Base-by-base conservation (phyloP, 1,284 basidiomycete genomes). In the Ceratobasidium papillatum region DNA sequence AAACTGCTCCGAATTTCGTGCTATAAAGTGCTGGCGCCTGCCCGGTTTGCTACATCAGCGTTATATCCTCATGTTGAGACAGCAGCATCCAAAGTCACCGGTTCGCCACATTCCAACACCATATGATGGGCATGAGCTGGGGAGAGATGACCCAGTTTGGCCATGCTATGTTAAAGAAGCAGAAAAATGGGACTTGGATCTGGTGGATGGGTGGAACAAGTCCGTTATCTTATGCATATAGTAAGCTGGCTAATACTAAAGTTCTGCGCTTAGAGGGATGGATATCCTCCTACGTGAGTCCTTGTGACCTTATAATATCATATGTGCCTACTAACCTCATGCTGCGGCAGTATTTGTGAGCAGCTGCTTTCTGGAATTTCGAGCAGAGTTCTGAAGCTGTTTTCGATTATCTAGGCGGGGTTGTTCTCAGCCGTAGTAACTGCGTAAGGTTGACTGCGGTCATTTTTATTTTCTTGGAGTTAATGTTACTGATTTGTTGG, bases 111-210 rank as follows among this genome's bases (percentile, higher is more conserved):
- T 27, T 12, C 22, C 65, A 41, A 68, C 32, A 22, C 49, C 34
- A 2, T 52, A 54, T 27, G 51, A 54, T 17, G 49, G 65, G 3
- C 51, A 9, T n/a, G 43, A 36, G 2, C n/a, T 71, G 22, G 66
- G 66, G 17, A 38, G 66, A n/a, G 66, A 71, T 14, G 66, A 71
- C 34, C 66, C 66, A 5, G 36, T 71, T 7, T 71, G 66, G 66
- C 52, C 25, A 12, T 22, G n/a, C n/a, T 71, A 58, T 52, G 36
- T 71, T 1, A 30, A 58, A 22, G 66, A 71, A n/a, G 51, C 66
- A 30, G 43, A 38, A 32, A 41, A 58, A 43, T 58, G 66, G 52
- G 66, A 71, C 19, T 22, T 14, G 1, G 27, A 27, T 14, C 27
- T 71, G 5, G 54, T 71, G 17, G 25, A 58, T 17, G 41, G 38